A percentile compares a stretch with the other conserved stretches of the same genome.
phyloP scores from a whole-genome alignment of 805 yeast species.

The Vanderwaltozyma yarrowii region DNA sequence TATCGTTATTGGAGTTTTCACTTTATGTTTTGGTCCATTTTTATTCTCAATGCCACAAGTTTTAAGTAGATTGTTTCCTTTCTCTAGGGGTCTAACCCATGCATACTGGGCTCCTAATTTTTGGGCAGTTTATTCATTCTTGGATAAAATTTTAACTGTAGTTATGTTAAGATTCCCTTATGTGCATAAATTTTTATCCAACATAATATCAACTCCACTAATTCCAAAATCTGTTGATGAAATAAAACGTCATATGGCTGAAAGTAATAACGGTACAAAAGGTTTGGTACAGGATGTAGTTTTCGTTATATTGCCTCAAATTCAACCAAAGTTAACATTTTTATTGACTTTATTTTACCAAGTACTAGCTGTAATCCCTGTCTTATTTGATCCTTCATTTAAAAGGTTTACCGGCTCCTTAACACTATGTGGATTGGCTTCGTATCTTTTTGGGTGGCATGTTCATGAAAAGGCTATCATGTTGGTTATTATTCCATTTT shows the following conservation, averaged over 20 bases:
- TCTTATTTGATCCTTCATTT: slow-evolving; percentile 60
- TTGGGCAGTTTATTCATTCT: slow-evolving; percentile 88
- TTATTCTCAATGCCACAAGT: slow-evolving; percentile 55
- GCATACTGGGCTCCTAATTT: slow-evolving; percentile 99
- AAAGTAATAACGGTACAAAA: slow-evolving; percentile 46
- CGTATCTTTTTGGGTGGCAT: slow-evolving; percentile 96
- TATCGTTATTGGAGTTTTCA: slow-evolving; percentile 52
- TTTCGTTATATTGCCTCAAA: slow-evolving; percentile 70
- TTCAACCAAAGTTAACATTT: slow-evolving; percentile 70
- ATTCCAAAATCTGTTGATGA: slow-evolving; percentile 24
- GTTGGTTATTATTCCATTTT: slow-evolving; percentile 77
- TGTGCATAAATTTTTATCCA: slow-evolving; percentile 33
- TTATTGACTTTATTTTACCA: slow-evolving; percentile 78
- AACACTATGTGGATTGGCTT: slow-evolving; percentile 82
- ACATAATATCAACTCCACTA: slow-evolving; percentile 27
- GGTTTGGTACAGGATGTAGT: slow-evolving; percentile 89
- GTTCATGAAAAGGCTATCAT: slow-evolving; percentile 98
- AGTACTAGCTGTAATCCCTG: slow-evolving; percentile 61
- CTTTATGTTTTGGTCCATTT: slow-evolving; percentile 73
- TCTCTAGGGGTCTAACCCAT: slow-evolving; percentile 89
- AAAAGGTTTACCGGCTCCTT: slow-evolving; percentile 74
- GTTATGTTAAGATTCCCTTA: slow-evolving; percentile 31
- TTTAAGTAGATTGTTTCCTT: slow-evolving; percentile 71
- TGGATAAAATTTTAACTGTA: slow-evolving; percentile 59
- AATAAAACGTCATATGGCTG: slow-evolving; percentile 24